These are phyloP conservation scores for Teratosphaeria gauchensis DNA, from an alignment of 2,329 filamentous ascomycete genomes.

Conservation along the genomic window DNA sequence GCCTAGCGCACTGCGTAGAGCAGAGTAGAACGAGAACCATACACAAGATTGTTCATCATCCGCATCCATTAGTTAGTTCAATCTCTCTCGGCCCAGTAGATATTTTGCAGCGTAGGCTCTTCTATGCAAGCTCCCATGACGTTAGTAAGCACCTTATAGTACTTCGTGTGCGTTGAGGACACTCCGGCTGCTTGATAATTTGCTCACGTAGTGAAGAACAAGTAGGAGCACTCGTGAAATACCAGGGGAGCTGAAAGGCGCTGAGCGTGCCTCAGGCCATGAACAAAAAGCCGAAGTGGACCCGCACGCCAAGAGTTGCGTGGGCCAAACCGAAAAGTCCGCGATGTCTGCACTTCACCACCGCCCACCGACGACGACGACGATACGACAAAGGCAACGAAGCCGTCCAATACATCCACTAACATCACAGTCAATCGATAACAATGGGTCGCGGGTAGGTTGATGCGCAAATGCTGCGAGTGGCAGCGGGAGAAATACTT, in stretches of 20 bases:
- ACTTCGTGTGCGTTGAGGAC: too few relatives aligned
- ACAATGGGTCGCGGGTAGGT: background rate
- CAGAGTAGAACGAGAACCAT: background rate
- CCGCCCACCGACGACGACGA: background rate
- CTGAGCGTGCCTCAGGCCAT: background rate
- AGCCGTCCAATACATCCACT: background rate
- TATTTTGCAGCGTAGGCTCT: too few relatives aligned
- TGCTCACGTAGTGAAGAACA: too few relatives aligned
- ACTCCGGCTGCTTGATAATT: too few relatives aligned
- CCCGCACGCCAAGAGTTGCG: background rate
- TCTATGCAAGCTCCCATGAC: too few relatives aligned
- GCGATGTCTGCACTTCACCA: background rate
- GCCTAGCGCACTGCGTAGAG: background rate
- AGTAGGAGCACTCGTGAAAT: too few relatives aligned
- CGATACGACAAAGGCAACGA: slow-evolving; percentile 1
- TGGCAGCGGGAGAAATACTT: background rate
- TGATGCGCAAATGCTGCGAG: background rate
- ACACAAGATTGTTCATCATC: background rate
- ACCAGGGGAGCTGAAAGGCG: too few relatives aligned
- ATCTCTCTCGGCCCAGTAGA: too few relatives aligned
- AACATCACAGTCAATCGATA: background rate
- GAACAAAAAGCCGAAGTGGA: background rate
- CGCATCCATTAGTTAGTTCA: too few relatives aligned
- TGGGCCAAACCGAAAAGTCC: background rate
- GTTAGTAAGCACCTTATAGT: too few relatives aligned